Percentiles rank a stretch among this genome's conserved stretches.
Evolutionary conservation across 2,329 filamentous ascomycete genomes (phyloP).

Genomic region (Aspergillus tubingensis): DNA sequence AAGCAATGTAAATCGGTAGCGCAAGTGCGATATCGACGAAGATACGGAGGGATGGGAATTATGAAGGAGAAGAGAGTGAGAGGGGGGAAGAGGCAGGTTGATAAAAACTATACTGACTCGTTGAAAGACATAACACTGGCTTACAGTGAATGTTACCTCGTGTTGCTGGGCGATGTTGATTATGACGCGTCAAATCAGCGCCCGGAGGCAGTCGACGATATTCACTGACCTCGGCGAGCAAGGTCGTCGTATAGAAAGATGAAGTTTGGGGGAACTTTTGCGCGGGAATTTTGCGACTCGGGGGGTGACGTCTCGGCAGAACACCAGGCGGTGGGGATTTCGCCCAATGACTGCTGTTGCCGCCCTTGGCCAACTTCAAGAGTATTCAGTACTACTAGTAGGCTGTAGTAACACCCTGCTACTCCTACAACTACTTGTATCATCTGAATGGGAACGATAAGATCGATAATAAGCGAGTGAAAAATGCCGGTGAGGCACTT

Average conservation of each 20-base stretch:
- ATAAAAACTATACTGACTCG: constrained; percentile 4
- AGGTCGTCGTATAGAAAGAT: constrained; percentile 6
- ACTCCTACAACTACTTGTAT: too few species aligned
- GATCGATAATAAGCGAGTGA: too few species aligned
- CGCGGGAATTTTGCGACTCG: constrained; percentile 20
- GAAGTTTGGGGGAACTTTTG: constrained; percentile 6
- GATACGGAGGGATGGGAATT: constrained; percentile 6
- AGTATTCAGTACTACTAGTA: too few species aligned
- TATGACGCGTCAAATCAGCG: constrained; percentile 8
- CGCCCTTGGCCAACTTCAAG: not conserved
- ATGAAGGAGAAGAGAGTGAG: constrained; percentile 3
- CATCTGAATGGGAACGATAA: too few species aligned
- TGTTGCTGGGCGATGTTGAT: constrained; percentile 7
- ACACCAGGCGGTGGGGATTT: constrained; percentile 17
- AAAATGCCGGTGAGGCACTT: too few species aligned
- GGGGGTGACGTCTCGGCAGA: constrained; percentile 21
- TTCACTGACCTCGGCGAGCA: constrained; percentile 17
- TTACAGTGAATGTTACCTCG: constrained; percentile 1
- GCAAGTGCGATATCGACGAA: not conserved
- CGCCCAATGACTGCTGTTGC: constrained; percentile 4
- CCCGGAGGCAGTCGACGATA: not conserved
- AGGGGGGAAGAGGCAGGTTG: constrained; percentile 4
- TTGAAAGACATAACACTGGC: constrained; percentile 4
- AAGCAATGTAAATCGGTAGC: not conserved
- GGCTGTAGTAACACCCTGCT: too few species aligned